These are phyloP conservation scores for Plasmodium vivax DNA, from an alignment of 169 alveolate genomes.

Conservation along the genomic window DNA sequence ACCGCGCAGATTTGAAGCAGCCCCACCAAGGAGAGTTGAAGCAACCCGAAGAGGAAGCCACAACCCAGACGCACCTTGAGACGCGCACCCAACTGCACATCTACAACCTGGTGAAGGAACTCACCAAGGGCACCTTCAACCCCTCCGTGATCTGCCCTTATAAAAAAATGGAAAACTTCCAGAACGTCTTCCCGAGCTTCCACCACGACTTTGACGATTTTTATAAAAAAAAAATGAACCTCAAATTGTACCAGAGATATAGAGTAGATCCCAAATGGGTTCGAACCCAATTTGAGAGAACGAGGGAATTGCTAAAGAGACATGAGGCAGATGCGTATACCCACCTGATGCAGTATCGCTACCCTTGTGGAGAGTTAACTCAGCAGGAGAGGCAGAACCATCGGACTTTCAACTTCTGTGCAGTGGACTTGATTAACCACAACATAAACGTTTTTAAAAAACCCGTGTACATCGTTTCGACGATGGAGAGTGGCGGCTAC, in stretches of 20 bases:
- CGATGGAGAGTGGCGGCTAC: constrained; percentile 6
- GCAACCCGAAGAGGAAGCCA: background rate
- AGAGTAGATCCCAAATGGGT: background rate
- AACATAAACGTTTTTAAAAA: constrained; percentile 48
- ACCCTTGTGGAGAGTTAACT: constrained; percentile 3
- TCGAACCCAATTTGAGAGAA: constrained; percentile 8
- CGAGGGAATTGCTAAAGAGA: background rate
- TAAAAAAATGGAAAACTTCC: constrained; percentile 34
- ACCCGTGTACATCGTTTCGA: constrained; percentile 50
- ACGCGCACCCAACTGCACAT: background rate
- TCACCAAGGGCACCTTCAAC: constrained; percentile 41
- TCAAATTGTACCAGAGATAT: constrained; percentile 39
- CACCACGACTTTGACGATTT: constrained; percentile 21
- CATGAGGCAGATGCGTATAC: constrained; percentile 19
- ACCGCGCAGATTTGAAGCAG: background rate
- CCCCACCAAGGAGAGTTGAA: background rate
- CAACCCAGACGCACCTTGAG: background rate
- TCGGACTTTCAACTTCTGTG: constrained; percentile 18
- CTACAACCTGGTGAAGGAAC: constrained; percentile 11
- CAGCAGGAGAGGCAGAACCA: constrained; percentile 53
- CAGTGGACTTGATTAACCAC: constrained; percentile 44
- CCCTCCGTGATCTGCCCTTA: constrained; percentile 12
- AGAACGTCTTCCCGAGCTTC: constrained; percentile 51
- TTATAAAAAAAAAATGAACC: constrained; percentile 34
- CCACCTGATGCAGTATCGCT: constrained; percentile 31